These are phyloP conservation scores for Xylaria sp. DNA, from an alignment of 2,329 filamentous ascomycete species.

Conservation along the genomic window DNA sequence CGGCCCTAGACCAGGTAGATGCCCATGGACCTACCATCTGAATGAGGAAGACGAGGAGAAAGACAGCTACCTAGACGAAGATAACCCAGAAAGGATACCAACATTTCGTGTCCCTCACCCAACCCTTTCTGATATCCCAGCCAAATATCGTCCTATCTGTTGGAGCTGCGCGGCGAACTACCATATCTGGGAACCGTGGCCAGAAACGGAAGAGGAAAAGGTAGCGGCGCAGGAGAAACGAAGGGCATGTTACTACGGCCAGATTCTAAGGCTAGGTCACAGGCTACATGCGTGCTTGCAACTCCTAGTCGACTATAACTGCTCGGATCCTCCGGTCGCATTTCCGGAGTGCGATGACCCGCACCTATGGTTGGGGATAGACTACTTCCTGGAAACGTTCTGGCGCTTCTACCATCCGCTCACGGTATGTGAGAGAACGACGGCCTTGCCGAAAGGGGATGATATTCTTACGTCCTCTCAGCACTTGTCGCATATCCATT, in stretches of 20 bases:
- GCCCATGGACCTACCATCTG: conserved; percentile 21
- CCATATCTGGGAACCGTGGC: conserved; percentile 19
- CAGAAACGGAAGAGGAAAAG: conserved; percentile 10
- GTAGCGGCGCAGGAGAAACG: neutral
- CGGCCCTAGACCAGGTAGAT: conserved; percentile 6
- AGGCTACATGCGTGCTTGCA: conserved; percentile 12
- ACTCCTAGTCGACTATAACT: conserved; percentile 11
- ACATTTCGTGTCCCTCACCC: conserved; percentile 1
- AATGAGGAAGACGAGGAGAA: conserved; percentile 10
- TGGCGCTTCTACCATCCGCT: conserved; percentile 19
- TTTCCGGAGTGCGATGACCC: conserved; percentile 5
- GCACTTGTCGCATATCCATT: neutral
- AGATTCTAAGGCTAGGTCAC: conserved; percentile 3
- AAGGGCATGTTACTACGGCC: neutral
- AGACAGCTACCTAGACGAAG: conserved; percentile 10
- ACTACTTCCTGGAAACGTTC: conserved; percentile 18
- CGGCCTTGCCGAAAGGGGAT: neutral
- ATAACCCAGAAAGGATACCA: neutral
- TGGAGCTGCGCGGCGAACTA: neutral
- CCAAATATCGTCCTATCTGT: neutral
- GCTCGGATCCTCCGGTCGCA: neutral
- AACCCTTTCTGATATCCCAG: neutral
- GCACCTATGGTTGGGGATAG: neutral
- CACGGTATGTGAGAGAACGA: neutral
- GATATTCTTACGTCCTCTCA: neutral